Conservation (phyloP, 805 yeast species). For the Candida ortonii region DNA sequence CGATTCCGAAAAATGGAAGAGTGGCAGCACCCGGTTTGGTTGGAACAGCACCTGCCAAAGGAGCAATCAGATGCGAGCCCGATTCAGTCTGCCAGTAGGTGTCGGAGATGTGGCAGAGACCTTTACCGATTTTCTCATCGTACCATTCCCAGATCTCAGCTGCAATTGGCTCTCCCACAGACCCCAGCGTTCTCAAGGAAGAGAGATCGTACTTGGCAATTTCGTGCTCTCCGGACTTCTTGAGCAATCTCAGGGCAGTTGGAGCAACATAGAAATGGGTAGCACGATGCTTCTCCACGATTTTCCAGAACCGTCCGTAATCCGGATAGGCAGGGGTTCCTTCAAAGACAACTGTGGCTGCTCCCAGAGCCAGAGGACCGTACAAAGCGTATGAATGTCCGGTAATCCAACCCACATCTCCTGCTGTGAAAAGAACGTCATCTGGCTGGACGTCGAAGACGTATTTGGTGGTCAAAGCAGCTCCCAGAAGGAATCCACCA, state of each 20-base stretch:
- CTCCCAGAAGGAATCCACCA: slow-evolving; percentile 92
- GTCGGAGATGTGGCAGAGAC: slow-evolving; percentile 86
- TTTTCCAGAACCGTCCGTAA: slow-evolving; percentile 95
- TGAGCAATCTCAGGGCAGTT: slow-evolving; percentile 89
- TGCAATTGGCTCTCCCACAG: slow-evolving; percentile 98
- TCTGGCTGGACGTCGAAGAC: slow-evolving; percentile 89
- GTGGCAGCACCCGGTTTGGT: slow-evolving; percentile 98
- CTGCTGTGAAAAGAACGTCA: slow-evolving; percentile 92
- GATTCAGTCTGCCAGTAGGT: slow-evolving; percentile 99
- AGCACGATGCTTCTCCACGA: slow-evolving; percentile 85
- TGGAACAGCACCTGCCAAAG: slow-evolving; percentile 91
- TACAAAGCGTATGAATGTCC: slow-evolving; percentile 96
- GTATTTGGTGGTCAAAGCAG: slow-evolving; percentile 86
- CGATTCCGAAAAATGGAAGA: slow-evolving; percentile 93
- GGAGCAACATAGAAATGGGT: slow-evolving; percentile 98
- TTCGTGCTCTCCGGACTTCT: slow-evolving; percentile 76
- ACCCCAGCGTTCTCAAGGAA: slow-evolving; percentile 88
- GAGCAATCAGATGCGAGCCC: slow-evolving; percentile 92
- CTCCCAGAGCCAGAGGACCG: slow-evolving; percentile 88
- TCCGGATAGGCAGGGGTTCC: slow-evolving; percentile 97
- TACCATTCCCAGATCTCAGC: slow-evolving; percentile 99
- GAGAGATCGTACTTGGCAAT: slow-evolving; percentile 78
- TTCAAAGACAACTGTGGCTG: slow-evolving; percentile 90
- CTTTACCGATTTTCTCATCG: slow-evolving; percentile 85
- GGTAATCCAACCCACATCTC: slow-evolving; percentile 99